Conservation (phyloP, 2,329 filamentous ascomycete genomes). For the Fusarium equiseti region DNA sequence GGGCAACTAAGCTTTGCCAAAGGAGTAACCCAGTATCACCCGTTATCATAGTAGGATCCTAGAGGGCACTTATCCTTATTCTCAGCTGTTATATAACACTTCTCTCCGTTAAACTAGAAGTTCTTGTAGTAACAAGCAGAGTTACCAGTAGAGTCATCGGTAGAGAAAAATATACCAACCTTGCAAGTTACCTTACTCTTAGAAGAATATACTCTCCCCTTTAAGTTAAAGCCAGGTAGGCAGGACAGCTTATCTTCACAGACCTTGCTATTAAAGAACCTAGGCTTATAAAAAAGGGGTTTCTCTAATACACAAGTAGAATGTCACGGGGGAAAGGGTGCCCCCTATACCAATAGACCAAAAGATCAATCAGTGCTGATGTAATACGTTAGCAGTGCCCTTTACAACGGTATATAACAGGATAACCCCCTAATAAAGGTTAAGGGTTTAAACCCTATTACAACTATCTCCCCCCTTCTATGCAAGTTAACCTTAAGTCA, state of each 20-base stretch:
- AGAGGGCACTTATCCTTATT: not conserved
- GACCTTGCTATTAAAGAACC: conserved; percentile 26
- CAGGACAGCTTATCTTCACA: conserved; percentile 25
- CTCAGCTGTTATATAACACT: not conserved
- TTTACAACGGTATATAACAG: too few relatives aligned
- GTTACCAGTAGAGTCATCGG: not conserved
- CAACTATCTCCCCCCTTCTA: too few relatives aligned
- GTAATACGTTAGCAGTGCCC: too few relatives aligned
- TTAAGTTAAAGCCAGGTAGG: conserved; percentile 1
- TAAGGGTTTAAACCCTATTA: too few relatives aligned
- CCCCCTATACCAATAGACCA: too few relatives aligned
- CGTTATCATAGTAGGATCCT: not conserved
- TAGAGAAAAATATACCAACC: not conserved
- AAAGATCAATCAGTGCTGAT: too few relatives aligned
- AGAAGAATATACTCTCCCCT: conserved; percentile 6
- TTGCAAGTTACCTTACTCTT: conserved; percentile 1
- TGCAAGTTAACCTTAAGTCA: too few relatives aligned
- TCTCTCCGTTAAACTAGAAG: conserved; percentile 4
- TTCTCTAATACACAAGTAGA: conserved; percentile 13
- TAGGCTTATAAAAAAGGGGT: conserved; percentile 11
- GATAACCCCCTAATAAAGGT: too few relatives aligned
- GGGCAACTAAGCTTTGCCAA: not conserved
- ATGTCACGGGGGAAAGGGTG: too few relatives aligned
- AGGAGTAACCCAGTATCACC: not conserved
- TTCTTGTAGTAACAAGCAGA: conserved; percentile 7